Percentiles rank a stretch among this genome's conserved stretches.
Evolutionary conservation across 805 yeast genomes (phyloP).

Genomic region (Saccharomycopsis schoenii): DNA sequence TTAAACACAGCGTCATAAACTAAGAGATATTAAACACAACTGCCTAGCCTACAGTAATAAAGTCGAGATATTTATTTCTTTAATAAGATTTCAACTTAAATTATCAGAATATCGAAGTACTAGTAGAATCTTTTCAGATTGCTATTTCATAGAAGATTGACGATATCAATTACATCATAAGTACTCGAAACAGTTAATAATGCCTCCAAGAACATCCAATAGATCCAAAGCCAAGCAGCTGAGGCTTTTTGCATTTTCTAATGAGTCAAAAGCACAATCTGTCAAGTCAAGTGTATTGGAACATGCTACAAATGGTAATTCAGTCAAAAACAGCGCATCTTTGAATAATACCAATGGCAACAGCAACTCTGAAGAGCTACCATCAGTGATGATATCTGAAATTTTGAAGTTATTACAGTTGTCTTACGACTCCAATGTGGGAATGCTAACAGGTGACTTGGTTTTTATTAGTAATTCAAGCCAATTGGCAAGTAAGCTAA

Average conservation of each 20-base stretch:
- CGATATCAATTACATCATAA: too few relatives aligned
- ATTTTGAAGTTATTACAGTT: constrained; percentile 44
- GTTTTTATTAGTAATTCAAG: constrained; percentile 20
- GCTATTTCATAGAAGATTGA: too few relatives aligned
- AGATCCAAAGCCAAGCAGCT: constrained; percentile 8
- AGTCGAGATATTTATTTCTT: background rate
- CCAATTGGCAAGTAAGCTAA: constrained; percentile 1
- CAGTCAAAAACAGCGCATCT: background rate
- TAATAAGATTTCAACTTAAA: background rate
- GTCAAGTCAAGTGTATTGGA: background rate
- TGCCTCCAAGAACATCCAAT: constrained; percentile 14
- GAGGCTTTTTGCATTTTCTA: constrained; percentile 7
- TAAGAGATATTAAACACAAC: background rate
- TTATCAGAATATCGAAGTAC: too few relatives aligned
- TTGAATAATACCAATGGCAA: background rate
- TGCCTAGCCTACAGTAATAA: background rate
- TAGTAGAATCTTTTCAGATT: too few relatives aligned
- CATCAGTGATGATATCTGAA: constrained; percentile 36
- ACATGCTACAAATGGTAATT: background rate
- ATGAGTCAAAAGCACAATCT: background rate
- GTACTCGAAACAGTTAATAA: background rate
- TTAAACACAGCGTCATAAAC: too few relatives aligned
- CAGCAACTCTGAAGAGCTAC: constrained; percentile 17
- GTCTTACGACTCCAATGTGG: constrained; percentile 48
- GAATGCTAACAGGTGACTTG: constrained; percentile 50